Conservation (phyloP, 164 flowering plant species). For the Berberis vulgaris region DNA sequence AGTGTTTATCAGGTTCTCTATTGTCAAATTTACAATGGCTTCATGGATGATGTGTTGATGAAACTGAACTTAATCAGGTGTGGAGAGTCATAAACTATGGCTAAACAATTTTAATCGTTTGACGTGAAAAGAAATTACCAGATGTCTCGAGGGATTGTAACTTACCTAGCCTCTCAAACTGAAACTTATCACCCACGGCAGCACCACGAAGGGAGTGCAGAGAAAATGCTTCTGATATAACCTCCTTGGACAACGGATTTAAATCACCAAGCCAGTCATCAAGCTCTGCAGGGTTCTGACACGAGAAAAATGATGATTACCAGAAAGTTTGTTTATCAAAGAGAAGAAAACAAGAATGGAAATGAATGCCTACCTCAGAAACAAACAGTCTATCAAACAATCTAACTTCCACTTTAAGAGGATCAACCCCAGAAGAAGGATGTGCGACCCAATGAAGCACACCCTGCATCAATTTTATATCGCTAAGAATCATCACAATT, state of each 20-base stretch:
- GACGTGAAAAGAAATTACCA: background rate
- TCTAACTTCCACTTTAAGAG: constrained; percentile 83
- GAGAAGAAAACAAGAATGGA: background rate
- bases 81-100: too few relatives aligned
- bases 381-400: constrained; percentile 76
- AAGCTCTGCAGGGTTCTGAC: constrained; percentile 87
- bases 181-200: constrained; percentile 66
- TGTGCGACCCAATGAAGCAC: constrained; percentile 97
- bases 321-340: background rate
- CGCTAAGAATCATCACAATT: background rate
- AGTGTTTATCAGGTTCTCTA: too few relatives aligned
- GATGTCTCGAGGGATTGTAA: background rate
- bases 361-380: constrained; percentile 55
- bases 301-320: background rate
- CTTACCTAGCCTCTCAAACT: constrained; percentile 94
- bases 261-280: constrained; percentile 79
- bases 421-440: constrained; percentile 67
- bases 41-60: too few relatives aligned
- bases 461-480: constrained; percentile 40
- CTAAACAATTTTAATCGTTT: too few relatives aligned
- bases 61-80: too few relatives aligned
- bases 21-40: too few relatives aligned
- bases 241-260: constrained; percentile 73
- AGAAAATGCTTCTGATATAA: constrained; percentile 63
- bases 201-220: constrained; percentile 49